Conservation (phyloP, 2,329 filamentous ascomycete species). For the Orbilia brochopaga region DNA sequence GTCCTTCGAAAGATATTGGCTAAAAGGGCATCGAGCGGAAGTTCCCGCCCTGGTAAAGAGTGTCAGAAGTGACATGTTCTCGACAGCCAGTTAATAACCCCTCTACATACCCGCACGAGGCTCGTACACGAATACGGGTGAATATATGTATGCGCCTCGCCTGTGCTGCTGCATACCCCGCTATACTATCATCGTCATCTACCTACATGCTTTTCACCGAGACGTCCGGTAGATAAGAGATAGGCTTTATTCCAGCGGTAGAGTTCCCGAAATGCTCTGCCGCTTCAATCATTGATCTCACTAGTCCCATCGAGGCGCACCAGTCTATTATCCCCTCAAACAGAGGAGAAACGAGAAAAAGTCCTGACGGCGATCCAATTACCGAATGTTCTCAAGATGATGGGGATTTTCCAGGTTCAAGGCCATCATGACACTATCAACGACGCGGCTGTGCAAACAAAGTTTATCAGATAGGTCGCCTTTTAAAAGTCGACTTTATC, state of each 20-base stretch:
- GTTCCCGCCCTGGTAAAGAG: neutral
- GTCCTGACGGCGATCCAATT: constrained; percentile 29
- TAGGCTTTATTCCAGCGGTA: constrained; percentile 7
- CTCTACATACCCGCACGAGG: no score
- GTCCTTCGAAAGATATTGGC: constrained; percentile 5
- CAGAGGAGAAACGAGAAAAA: constrained; percentile 17
- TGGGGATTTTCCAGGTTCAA: neutral
- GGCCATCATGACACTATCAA: neutral
- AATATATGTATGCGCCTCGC: no score
- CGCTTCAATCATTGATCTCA: constrained; percentile 1
- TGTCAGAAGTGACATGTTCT: neutral
- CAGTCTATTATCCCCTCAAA: constrained; percentile 26
- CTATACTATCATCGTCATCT: no score
- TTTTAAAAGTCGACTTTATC: no score
- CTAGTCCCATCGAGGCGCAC: constrained; percentile 24
- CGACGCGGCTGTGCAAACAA: no score
- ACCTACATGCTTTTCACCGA: no score
- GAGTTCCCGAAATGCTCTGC: constrained; percentile 24
- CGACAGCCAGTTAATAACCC: no score
- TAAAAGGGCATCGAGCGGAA: constrained; percentile 26
- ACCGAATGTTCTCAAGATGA: neutral
- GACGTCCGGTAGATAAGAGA: no score
- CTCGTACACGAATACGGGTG: no score
- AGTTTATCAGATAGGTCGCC: no score
- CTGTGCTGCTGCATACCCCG: neutral